phyloP scores from a whole-genome alignment of 1,139 yeast species.

The Yamadazyma triangularis region DNA sequence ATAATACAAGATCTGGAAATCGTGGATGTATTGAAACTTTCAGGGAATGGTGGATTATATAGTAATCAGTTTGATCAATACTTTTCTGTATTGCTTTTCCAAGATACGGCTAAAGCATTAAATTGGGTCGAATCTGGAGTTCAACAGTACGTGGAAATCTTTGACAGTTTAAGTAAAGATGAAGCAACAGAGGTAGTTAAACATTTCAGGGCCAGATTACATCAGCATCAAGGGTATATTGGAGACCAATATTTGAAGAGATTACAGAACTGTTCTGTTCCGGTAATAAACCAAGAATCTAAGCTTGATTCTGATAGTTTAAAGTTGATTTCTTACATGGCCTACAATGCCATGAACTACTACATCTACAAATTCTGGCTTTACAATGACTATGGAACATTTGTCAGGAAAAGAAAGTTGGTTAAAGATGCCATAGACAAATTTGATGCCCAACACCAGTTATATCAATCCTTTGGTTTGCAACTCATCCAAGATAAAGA shows the following conservation, averaged over 20 bases:
- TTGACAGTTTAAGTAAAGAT: constrained; percentile 12
- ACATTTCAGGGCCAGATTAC: constrained; percentile 4
- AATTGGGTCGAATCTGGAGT: constrained; percentile 12
- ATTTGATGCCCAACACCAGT: background rate
- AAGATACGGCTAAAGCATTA: constrained; percentile 5
- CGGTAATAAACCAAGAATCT: background rate
- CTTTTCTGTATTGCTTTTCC: constrained; percentile 10
- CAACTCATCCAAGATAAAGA: background rate
- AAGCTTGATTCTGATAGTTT: constrained; percentile 1
- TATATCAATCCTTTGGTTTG: constrained; percentile 1
- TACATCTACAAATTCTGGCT: background rate
- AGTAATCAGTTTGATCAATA: constrained; percentile 19
- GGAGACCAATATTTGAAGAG: too few species aligned
- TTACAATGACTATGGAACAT: background rate
- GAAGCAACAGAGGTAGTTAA: constrained; percentile 11
- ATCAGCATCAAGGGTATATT: constrained; percentile 1
- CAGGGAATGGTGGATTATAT: constrained; percentile 3
- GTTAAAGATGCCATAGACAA: constrained; percentile 1
- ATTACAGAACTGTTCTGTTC: too few species aligned
- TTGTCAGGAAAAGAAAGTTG: constrained; percentile 1
- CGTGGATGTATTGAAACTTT: background rate
- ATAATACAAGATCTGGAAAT: background rate
- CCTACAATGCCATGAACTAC: constrained; percentile 1
- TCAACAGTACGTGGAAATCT: constrained; percentile 8
- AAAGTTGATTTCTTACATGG: background rate